Evolutionary conservation across 2,329 filamentous ascomycete species (phyloP).

Genomic region (Chalaropsis ovoidea): DNA sequence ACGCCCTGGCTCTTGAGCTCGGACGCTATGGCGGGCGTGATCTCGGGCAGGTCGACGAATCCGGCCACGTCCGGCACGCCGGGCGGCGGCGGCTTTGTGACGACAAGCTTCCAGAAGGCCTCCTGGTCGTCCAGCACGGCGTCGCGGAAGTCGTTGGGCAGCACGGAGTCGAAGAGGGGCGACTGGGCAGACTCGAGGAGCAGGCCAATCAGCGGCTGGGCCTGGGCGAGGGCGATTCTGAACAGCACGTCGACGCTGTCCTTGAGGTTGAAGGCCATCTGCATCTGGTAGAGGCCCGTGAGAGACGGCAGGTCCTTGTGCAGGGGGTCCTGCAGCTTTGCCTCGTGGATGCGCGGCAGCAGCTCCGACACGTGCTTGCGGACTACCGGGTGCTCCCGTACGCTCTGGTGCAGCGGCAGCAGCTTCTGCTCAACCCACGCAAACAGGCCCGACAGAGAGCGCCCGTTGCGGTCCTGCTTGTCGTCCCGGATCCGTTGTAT

Average conservation of each 20-base stretch:
- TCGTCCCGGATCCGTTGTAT: neutral
- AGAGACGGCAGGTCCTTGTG: slow-evolving; percentile 13
- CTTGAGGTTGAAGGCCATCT: slow-evolving; percentile 7
- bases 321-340: slow-evolving; percentile 14
- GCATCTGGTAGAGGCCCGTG: slow-evolving; percentile 21
- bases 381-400: slow-evolving; percentile 6
- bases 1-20: slow-evolving; percentile 9
- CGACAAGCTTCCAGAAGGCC: slow-evolving; percentile 22
- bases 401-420: neutral
- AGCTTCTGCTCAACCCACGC: slow-evolving; percentile 19
- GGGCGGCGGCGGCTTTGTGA: slow-evolving; percentile 12
- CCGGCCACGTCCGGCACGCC: slow-evolving; percentile 8
- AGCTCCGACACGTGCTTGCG: slow-evolving; percentile 1
- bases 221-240: slow-evolving; percentile 19
- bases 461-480: neutral
- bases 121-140: slow-evolving; percentile 20
- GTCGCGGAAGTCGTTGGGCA: neutral
- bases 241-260: slow-evolving; percentile 14
- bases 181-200: neutral
- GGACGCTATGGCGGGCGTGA: neutral
- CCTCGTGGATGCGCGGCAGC: slow-evolving; percentile 12
- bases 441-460: slow-evolving; percentile 5
- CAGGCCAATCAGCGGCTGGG: neutral
- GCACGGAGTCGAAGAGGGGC: neutral
- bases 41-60: slow-evolving; percentile 9